phyloP scores from a whole-genome alignment of 2,329 filamentous ascomycete genomes.

The Verticillium longisporum region DNA sequence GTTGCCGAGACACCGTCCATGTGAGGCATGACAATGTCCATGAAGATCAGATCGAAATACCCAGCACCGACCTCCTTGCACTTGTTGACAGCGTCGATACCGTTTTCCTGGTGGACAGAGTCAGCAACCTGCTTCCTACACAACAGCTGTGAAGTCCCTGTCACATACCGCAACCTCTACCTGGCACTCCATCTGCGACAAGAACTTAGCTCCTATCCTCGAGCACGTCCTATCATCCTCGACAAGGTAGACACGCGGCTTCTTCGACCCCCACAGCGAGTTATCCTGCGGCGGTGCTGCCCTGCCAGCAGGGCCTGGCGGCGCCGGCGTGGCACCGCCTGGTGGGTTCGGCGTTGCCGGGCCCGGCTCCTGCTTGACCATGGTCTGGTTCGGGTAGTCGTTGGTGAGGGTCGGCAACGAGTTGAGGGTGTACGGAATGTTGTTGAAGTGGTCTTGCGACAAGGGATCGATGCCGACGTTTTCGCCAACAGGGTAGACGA shows the following conservation, averaged over 20 bases:
- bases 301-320: slow-evolving; percentile 9
- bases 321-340: slow-evolving; percentile 9
- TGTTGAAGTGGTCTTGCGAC: slow-evolving; percentile 88
- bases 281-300: slow-evolving; percentile 23
- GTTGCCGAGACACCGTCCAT: slow-evolving; percentile 93
- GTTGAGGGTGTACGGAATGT: slow-evolving; percentile 73
- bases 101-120: slow-evolving; percentile 47
- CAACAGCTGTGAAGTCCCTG: background rate
- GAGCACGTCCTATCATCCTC: slow-evolving; percentile 70
- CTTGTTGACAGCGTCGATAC: slow-evolving; percentile 85
- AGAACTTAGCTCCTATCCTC: slow-evolving; percentile 61
- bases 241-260: slow-evolving; percentile 81
- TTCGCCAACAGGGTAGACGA: slow-evolving; percentile 87
- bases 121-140: background rate
- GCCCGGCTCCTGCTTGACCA: background rate
- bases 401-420: slow-evolving; percentile 54
- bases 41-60: slow-evolving; percentile 65
- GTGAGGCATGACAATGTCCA: slow-evolving; percentile 97
- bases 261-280: slow-evolving; percentile 51
- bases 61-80: slow-evolving; percentile 46
- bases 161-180: slow-evolving; percentile 60
- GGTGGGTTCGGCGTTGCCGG: slow-evolving; percentile 9
- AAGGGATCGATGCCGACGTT: slow-evolving; percentile 92
- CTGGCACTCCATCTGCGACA: slow-evolving; percentile 57
- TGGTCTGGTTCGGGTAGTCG: slow-evolving; percentile 29